These are phyloP conservation scores for Coprinellus aureogranulatus DNA, from an alignment of 768 basidiomycete genomes.

Conservation along the genomic window DNA sequence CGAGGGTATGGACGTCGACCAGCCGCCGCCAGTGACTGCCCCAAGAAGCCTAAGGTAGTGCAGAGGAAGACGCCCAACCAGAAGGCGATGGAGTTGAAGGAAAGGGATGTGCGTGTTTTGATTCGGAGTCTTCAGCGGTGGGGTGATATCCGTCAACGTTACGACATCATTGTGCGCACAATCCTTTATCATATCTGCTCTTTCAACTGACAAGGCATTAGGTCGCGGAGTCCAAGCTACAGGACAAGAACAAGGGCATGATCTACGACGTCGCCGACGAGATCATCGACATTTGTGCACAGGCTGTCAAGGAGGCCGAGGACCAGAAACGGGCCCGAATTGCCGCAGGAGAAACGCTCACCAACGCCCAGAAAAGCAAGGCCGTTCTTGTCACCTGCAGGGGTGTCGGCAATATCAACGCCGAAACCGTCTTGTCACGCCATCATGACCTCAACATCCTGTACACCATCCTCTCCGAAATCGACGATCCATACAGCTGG, in stretches of 20 bases:
- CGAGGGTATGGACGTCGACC: slow-evolving; percentile 90
- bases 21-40: slow-evolving; percentile 57
- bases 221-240: slow-evolving; percentile 87
- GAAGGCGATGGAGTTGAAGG: slow-evolving; percentile 95
- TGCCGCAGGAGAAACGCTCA: slow-evolving; percentile 83
- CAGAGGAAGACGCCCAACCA: slow-evolving; percentile 89
- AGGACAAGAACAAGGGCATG: slow-evolving; percentile 91
- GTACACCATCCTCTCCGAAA: slow-evolving; percentile 71
- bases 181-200: slow-evolving; percentile 4
- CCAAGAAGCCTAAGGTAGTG: slow-evolving; percentile 73
- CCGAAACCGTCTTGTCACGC: slow-evolving; percentile 92
- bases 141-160: slow-evolving; percentile 95
- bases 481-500: slow-evolving; percentile 80
- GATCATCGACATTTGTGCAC: slow-evolving; percentile 80
- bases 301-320: slow-evolving; percentile 82
- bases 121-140: slow-evolving; percentile 95
- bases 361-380: slow-evolving; percentile 94
- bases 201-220: slow-evolving; percentile 26
- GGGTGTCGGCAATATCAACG: slow-evolving; percentile 91
- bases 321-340: slow-evolving; percentile 72
- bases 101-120: slow-evolving; percentile 92
- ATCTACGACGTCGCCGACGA: slow-evolving; percentile 90
- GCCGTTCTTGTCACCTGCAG: slow-evolving; percentile 91
- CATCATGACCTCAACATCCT: slow-evolving; percentile 86
- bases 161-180: slow-evolving; percentile 83